These are phyloP conservation scores for Mimosa pudica DNA, from an alignment of 306 rosid species.

Conservation along the genomic window DNA sequence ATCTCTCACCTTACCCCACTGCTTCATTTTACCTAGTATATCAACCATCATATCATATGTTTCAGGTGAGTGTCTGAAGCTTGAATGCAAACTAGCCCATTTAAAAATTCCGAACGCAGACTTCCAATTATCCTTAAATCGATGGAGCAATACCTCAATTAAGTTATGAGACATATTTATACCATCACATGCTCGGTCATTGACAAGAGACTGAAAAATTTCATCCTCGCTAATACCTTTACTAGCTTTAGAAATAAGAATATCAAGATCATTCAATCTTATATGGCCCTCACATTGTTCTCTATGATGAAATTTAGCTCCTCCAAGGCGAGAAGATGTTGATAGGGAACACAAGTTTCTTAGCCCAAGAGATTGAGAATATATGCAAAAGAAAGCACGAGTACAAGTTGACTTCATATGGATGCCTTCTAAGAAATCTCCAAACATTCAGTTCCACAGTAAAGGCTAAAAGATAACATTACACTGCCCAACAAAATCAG, in stretches of 20 bases:
- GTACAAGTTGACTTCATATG: conserved; percentile 36
- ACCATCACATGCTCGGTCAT: conserved; percentile 49
- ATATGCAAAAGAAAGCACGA: conserved; percentile 28
- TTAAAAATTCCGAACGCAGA: conserved; percentile 78
- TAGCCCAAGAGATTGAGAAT: conserved; percentile 21
- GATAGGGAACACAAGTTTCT: conserved; percentile 29
- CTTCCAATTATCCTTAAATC: conserved; percentile 86
- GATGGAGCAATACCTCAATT: conserved; percentile 50
- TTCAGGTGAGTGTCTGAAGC: conserved; percentile 50
- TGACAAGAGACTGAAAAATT: conserved; percentile 47
- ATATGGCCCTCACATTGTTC: conserved; percentile 36
- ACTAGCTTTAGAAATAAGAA: conserved; percentile 52
- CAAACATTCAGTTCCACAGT: conserved; percentile 17
- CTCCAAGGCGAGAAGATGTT: conserved; percentile 14
- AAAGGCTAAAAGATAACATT: not conserved
- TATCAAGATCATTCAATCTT: conserved; percentile 45
- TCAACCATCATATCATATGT: conserved; percentile 67
- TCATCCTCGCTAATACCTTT: conserved; percentile 60
- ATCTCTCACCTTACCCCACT: conserved; percentile 56
- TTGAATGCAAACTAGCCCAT: conserved; percentile 65
- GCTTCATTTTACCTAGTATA: conserved; percentile 79
- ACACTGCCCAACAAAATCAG: conserved; percentile 27
- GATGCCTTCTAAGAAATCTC: conserved; percentile 8
- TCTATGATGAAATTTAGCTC: conserved; percentile 36
- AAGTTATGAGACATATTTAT: conserved; percentile 50